Percentiles rank a stretch among this genome's conserved stretches.
phyloP scores from a whole-genome alignment of 768 basidiomycete genomes.

The Tylopilus sp. region DNA sequence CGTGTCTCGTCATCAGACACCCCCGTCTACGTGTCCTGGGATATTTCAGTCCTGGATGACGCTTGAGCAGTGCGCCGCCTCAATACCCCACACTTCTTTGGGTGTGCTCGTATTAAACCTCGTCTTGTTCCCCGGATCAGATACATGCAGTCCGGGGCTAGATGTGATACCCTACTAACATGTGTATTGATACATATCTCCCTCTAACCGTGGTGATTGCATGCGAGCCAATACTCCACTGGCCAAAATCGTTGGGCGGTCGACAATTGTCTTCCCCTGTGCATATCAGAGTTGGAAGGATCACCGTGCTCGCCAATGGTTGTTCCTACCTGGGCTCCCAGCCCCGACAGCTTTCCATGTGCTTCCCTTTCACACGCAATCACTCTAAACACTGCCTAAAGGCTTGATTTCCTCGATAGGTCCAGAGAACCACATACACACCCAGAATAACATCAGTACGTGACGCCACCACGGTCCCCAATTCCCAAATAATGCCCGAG shows the following conservation, averaged over 20 bases:
- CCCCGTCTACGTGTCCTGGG: neutral
- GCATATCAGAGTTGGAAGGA: neutral
- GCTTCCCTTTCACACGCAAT: slow-evolving; percentile 10
- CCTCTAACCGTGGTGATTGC: neutral
- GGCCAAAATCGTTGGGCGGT: neutral
- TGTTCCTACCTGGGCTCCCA: slow-evolving; percentile 3
- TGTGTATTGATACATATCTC: neutral
- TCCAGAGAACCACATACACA: neutral
- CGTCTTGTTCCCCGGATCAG: neutral
- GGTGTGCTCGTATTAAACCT: neutral
- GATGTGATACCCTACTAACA: neutral
- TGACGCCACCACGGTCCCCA: neutral
- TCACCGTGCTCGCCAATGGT: neutral
- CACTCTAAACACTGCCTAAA: slow-evolving; percentile 14
- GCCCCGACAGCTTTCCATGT: neutral
- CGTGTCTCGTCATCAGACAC: neutral
- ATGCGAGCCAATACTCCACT: neutral
- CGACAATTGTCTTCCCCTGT: neutral
- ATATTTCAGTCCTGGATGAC: neutral
- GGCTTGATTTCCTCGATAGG: neutral
- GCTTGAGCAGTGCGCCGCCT: neutral
- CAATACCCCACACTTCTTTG: slow-evolving; percentile 1
- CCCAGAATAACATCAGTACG: neutral
- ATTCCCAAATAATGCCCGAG: neutral
- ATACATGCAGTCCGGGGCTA: neutral